Percentiles rank a stretch among this genome's conserved stretches.
These are phyloP conservation scores for Suillus decipiens DNA, from an alignment of 768 basidiomycete species.

Conservation along the genomic window DNA sequence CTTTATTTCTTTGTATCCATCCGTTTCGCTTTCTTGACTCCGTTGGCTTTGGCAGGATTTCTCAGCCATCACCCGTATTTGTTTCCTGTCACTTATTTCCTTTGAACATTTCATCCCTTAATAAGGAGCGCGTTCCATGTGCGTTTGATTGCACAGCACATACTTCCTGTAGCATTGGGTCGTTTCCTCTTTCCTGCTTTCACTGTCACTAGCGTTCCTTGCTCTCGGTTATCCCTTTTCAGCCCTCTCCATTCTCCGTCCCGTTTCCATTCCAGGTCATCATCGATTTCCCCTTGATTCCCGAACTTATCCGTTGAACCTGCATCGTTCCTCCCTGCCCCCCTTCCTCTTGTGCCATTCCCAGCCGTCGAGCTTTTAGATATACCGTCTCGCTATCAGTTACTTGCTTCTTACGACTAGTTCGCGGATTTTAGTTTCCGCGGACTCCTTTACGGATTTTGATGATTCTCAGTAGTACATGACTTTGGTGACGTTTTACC, in stretches of 20 bases:
- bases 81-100: conserved; percentile 34
- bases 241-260: conserved; percentile 8
- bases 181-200: conserved; percentile 28
- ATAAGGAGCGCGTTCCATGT: conserved; percentile 34
- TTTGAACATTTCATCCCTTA: conserved; percentile 38
- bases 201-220: conserved; percentile 20
- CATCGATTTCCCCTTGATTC: not conserved
- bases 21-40: conserved; percentile 28
- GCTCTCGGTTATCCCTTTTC: conserved; percentile 16
- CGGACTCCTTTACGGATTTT: conserved; percentile 19
- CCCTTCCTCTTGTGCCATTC: not conserved
- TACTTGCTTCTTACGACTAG: not conserved
- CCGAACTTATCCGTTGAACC: not conserved
- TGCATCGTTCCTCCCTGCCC: not conserved
- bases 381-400: not conserved
- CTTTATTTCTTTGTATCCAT: conserved; percentile 31
- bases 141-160: conserved; percentile 30
- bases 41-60: conserved; percentile 33
- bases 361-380: not conserved
- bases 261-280: not conserved
- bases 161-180: conserved; percentile 38
- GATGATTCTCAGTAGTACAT: conserved; percentile 19
- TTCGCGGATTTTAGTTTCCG: conserved; percentile 36
- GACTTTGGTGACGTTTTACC: conserved; percentile 5
- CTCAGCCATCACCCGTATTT: conserved; percentile 26